These are phyloP conservation scores for Metarhizium brunneum DNA, from an alignment of 2,329 filamentous ascomycete species.

Conservation along the genomic window DNA sequence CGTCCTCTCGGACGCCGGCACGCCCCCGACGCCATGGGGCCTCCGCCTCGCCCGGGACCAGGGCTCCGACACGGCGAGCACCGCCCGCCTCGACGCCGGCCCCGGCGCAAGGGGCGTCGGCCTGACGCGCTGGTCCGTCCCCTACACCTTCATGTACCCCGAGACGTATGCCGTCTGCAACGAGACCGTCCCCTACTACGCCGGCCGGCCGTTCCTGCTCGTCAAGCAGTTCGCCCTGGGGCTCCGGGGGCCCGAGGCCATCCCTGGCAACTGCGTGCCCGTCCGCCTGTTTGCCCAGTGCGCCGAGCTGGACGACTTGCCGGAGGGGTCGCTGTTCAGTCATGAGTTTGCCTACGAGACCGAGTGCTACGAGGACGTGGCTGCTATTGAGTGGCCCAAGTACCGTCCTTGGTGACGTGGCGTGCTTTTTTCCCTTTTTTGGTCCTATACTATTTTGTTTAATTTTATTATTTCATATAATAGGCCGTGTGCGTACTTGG, in stretches of 20 bases:
- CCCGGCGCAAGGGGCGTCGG: slow-evolving; percentile 20
- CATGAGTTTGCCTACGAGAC: slow-evolving; percentile 29
- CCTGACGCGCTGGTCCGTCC: slow-evolving; percentile 13
- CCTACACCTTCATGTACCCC: slow-evolving; percentile 21
- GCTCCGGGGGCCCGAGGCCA: slow-evolving; percentile 4
- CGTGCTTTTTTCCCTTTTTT: no score
- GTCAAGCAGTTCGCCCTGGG: slow-evolving; percentile 26
- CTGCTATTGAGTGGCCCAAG: slow-evolving; percentile 16
- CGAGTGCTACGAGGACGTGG: slow-evolving; percentile 31
- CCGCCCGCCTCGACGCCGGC: neutral
- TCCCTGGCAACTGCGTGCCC: slow-evolving; percentile 30
- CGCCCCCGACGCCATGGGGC: slow-evolving; percentile 13
- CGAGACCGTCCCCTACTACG: slow-evolving; percentile 32
- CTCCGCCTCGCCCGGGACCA: neutral
- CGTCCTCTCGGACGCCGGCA: slow-evolving; percentile 1
- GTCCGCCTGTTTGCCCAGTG: slow-evolving; percentile 36
- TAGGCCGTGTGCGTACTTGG: no score
- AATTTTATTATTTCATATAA: no score
- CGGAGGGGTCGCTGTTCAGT: slow-evolving; percentile 24
- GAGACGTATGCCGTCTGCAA: slow-evolving; percentile 33
- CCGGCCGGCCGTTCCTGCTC: slow-evolving; percentile 22
- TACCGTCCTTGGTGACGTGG: slow-evolving; percentile 11
- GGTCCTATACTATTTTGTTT: no score
- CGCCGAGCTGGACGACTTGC: slow-evolving; percentile 24
- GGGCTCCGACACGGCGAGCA: neutral